phyloP scores from a whole-genome alignment of 257 asterid genomes.

The Jacaranda copaia region DNA sequence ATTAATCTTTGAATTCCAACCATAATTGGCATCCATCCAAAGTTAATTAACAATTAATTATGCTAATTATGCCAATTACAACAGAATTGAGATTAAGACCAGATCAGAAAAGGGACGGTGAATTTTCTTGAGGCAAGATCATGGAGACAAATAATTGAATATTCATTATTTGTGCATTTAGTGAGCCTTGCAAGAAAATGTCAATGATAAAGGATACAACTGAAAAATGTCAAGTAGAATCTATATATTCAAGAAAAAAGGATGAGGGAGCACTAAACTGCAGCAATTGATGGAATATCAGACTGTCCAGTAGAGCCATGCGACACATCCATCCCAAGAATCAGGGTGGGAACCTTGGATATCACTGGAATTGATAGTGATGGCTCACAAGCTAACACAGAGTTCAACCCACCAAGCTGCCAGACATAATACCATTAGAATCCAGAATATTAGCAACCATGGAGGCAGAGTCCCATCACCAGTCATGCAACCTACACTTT shows the following conservation, averaged over 20 bases:
- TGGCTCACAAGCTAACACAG: slow-evolving; percentile 69
- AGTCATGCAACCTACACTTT: slow-evolving; percentile 10
- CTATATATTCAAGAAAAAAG: neutral
- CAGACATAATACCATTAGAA: slow-evolving; percentile 1
- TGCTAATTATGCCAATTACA: too few species aligned
- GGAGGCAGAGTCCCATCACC: neutral
- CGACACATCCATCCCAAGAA: slow-evolving; percentile 95
- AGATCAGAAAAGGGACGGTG: neutral
- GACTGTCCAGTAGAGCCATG: slow-evolving; percentile 98
- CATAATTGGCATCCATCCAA: too few species aligned
- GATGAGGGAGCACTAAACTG: slow-evolving; percentile 51
- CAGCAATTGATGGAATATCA: slow-evolving; percentile 95
- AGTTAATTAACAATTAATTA: too few species aligned
- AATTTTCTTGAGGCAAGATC: neutral
- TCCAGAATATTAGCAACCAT: slow-evolving; percentile 12
- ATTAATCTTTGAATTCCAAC: too few species aligned
- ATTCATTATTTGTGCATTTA: neutral
- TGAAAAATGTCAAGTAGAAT: neutral
- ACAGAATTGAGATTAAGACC: neutral
- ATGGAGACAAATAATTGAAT: neutral
- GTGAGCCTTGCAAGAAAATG: neutral
- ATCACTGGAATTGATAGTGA: slow-evolving; percentile 68
- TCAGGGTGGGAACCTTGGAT: slow-evolving; percentile 79
- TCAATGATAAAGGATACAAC: neutral
- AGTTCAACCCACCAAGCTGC: slow-evolving; percentile 93